A percentile compares a stretch with the other conserved stretches of the same genome.
Evolutionary conservation across 495 filamentous ascomycete genomes (phyloP).

Genomic region (Cercophora newfieldiana): DNA sequence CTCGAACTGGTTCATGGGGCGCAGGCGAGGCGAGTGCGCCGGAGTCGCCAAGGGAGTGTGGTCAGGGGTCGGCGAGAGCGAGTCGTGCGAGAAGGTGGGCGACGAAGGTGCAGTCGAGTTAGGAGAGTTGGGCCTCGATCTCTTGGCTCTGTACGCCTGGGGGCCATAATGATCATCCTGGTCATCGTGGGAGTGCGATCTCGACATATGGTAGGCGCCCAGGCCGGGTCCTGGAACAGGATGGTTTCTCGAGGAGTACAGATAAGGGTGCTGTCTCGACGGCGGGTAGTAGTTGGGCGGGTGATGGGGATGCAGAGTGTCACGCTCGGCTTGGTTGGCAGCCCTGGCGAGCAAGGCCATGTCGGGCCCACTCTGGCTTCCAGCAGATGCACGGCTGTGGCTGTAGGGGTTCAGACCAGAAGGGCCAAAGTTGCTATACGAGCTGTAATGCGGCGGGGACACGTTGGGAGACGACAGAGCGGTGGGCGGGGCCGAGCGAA

Average conservation of each 20-base stretch:
- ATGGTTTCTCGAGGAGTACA: slow-evolving; percentile 54
- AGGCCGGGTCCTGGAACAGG: slow-evolving; percentile 75
- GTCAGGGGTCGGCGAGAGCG: slow-evolving; percentile 91
- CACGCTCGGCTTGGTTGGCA: slow-evolving; percentile 81
- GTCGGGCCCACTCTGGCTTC: slow-evolving; percentile 61
- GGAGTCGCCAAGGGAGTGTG: slow-evolving; percentile 95
- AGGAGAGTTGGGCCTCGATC: slow-evolving; percentile 88
- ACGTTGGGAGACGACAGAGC: slow-evolving; percentile 91
- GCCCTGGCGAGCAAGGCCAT: slow-evolving; percentile 91
- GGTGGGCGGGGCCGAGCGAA: slow-evolving; percentile 85
- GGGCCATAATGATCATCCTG: slow-evolving; percentile 70
- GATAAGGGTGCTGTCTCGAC: slow-evolving; percentile 53
- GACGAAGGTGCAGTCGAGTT: slow-evolving; percentile 94
- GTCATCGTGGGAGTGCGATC: slow-evolving; percentile 87
- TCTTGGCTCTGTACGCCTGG: slow-evolving; percentile 67
- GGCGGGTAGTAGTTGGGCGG: slow-evolving; percentile 56
- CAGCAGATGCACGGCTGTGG: slow-evolving; percentile 50
- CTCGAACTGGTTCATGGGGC: slow-evolving; percentile 67
- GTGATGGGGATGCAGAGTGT: slow-evolving; percentile 52
- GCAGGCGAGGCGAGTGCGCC: slow-evolving; percentile 89
- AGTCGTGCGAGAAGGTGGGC: slow-evolving; percentile 97
- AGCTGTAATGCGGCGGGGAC: slow-evolving; percentile 86
- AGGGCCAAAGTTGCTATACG: slow-evolving; percentile 63
- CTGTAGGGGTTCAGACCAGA: slow-evolving; percentile 63
- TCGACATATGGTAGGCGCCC: slow-evolving; percentile 87